Conservation (phyloP, 192 early-diverging fungal genomes). For the Geosiphon pyriformis region DNA sequence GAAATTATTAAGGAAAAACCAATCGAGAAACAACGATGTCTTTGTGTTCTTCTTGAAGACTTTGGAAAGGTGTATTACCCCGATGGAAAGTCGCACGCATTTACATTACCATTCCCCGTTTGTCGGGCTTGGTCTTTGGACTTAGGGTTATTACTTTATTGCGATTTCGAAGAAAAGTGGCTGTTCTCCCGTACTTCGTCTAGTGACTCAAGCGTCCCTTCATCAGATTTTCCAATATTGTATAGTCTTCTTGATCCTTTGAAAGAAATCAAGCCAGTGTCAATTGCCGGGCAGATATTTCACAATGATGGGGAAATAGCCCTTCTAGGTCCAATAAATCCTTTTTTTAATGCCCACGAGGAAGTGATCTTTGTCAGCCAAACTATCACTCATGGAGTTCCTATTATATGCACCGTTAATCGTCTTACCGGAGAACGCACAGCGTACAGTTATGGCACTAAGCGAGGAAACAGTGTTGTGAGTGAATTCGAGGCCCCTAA, state of each 20-base stretch:
- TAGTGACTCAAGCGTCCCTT: neutral
- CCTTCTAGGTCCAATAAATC: slow-evolving; percentile 1
- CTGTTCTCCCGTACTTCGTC: neutral
- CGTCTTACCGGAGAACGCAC: slow-evolving; percentile 3
- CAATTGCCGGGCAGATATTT: slow-evolving; percentile 16
- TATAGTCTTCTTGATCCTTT: slow-evolving; percentile 46
- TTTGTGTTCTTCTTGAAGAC: slow-evolving; percentile 32
- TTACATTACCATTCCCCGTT: slow-evolving; percentile 36
- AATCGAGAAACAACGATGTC: slow-evolving; percentile 25
- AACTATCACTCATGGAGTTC: neutral
- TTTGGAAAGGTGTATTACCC: slow-evolving; percentile 33
- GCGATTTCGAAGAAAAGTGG: slow-evolving; percentile 21
- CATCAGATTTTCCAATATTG: slow-evolving; percentile 24
- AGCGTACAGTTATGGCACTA: slow-evolving; percentile 13
- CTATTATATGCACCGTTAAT: slow-evolving; percentile 13
- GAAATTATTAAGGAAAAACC: neutral
- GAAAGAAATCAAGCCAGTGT: slow-evolving; percentile 37
- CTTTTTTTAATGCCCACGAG: slow-evolving; percentile 3
- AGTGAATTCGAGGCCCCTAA: neutral
- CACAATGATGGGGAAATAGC: neutral
- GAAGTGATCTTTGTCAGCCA: slow-evolving; percentile 22
- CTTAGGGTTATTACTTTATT: slow-evolving; percentile 40
- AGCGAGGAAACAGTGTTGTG: slow-evolving; percentile 15
- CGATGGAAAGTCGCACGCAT: slow-evolving; percentile 30
- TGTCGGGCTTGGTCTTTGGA: slow-evolving; percentile 43